A percentile compares a stretch with the other conserved stretches of the same genome.
Evolutionary conservation across 352 stramenopile species (phyloP).

Genomic region (Phytophthora kernoviae): DNA sequence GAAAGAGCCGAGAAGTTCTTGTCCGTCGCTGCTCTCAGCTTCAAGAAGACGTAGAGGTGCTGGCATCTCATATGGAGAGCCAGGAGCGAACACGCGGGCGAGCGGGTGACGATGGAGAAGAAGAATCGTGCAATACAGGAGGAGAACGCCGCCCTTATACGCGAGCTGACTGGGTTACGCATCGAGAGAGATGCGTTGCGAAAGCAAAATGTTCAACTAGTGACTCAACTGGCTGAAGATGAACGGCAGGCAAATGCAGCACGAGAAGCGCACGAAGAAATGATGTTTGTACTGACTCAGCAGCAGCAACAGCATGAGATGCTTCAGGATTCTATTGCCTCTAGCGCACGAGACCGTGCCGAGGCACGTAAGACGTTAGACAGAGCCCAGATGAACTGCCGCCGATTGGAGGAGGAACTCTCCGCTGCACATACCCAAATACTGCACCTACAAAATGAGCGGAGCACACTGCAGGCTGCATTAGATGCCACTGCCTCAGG

Average conservation of each 20-base stretch:
- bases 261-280: slow-evolving; percentile 54
- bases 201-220: slow-evolving; percentile 33
- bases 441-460: slow-evolving; percentile 52
- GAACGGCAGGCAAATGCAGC: slow-evolving; percentile 21
- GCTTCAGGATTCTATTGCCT: slow-evolving; percentile 28
- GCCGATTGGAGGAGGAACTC: slow-evolving; percentile 57
- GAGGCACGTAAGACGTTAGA: slow-evolving; percentile 45
- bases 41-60: slow-evolving; percentile 58
- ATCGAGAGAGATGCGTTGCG: slow-evolving; percentile 58
- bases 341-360: slow-evolving; percentile 34
- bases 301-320: slow-evolving; percentile 48
- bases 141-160: slow-evolving; percentile 30
- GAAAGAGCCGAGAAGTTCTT: slow-evolving; percentile 17
- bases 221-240: slow-evolving; percentile 29
- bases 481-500: slow-evolving; percentile 28
- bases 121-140: slow-evolving; percentile 17
- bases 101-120: slow-evolving; percentile 32
- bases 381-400: slow-evolving; percentile 52
- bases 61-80: slow-evolving; percentile 57
- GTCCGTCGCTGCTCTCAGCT: slow-evolving; percentile 42
- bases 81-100: slow-evolving; percentile 35
- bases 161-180: slow-evolving; percentile 39
- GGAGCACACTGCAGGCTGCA: slow-evolving; percentile 38
- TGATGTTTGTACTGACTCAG: slow-evolving; percentile 44
- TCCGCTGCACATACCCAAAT: slow-evolving; percentile 42